Percentiles rank a stretch among this genome's conserved stretches.
These are phyloP conservation scores for Ogataea nitratoaversa DNA, from an alignment of 805 yeast genomes.

Conservation along the genomic window DNA sequence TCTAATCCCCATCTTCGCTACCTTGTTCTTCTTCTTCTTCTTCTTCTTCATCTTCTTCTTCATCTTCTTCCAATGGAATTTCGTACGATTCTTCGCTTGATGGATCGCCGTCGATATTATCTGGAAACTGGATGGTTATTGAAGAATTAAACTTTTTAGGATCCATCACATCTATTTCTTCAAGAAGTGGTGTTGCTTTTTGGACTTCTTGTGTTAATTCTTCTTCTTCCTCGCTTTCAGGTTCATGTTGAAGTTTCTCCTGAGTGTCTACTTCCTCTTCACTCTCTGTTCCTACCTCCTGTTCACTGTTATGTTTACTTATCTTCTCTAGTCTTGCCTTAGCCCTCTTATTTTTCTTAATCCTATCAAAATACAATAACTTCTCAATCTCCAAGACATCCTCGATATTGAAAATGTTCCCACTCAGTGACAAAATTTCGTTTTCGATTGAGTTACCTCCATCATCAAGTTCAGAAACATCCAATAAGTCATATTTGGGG, in stretches of 20 bases:
- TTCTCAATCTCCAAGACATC: slow-evolving; percentile 25
- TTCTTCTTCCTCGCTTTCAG: slow-evolving; percentile 2
- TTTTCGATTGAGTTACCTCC: slow-evolving; percentile 9
- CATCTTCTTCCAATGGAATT: slow-evolving; percentile 21
- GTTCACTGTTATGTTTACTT: slow-evolving; percentile 1
- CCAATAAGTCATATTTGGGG: slow-evolving; percentile 14
- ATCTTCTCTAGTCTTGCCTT: slow-evolving; percentile 4
- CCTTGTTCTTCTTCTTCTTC: neutral
- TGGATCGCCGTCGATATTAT: neutral
- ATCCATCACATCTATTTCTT: slow-evolving; percentile 13
- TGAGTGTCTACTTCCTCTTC: slow-evolving; percentile 2
- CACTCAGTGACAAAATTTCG: slow-evolving; percentile 13
- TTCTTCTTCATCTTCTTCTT: slow-evolving; percentile 10
- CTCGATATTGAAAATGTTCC: slow-evolving; percentile 19
- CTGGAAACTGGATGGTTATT: slow-evolving; percentile 8
- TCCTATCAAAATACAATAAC: slow-evolving; percentile 18
- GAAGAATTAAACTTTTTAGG: slow-evolving; percentile 13
- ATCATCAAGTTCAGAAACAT: neutral
- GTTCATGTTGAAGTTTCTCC: neutral
- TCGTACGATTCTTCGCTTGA: slow-evolving; percentile 3
- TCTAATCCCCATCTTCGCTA: too few relatives aligned
- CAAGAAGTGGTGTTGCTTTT: too few relatives aligned
- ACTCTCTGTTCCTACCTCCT: slow-evolving; percentile 5
- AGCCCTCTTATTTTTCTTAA: slow-evolving; percentile 10
- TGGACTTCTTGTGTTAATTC: neutral